phyloP scores from a whole-genome alignment of 495 filamentous ascomycete genomes.

The Cercophora newfieldiana region DNA sequence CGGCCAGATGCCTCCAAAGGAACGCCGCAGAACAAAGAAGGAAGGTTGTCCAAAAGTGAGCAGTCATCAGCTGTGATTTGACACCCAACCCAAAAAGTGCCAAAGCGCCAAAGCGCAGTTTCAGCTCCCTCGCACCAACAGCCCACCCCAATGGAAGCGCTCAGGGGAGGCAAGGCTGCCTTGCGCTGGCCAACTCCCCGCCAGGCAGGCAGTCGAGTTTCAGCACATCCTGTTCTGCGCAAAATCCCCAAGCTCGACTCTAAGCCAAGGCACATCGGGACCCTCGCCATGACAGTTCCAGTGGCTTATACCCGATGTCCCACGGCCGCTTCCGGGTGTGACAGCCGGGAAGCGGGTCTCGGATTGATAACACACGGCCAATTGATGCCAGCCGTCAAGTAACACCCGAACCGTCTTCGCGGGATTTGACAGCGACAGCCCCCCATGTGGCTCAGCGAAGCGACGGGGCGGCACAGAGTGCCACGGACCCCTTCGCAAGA shows the following conservation, averaged over 20 bases:
- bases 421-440: background rate
- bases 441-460: background rate
- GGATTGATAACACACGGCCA: background rate
- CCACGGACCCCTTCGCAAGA: slow-evolving; percentile 1
- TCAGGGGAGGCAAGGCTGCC: background rate
- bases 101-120: background rate
- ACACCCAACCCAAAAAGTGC: background rate
- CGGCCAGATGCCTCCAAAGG: too few relatives aligned
- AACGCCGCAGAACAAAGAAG: background rate
- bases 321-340: background rate
- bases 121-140: background rate
- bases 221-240: background rate
- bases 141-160: background rate
- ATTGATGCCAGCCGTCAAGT: background rate
- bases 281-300: background rate
- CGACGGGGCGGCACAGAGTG: background rate
- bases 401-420: background rate
- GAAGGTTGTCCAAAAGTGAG: background rate
- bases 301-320: background rate
- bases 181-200: background rate
- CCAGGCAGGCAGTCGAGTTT: background rate
- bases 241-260: background rate
- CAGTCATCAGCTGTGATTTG: too few relatives aligned
- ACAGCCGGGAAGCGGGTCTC: background rate
- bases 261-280: background rate